These are phyloP conservation scores for Vinca minor DNA, from an alignment of 257 asterid species.

Conservation along the genomic window DNA sequence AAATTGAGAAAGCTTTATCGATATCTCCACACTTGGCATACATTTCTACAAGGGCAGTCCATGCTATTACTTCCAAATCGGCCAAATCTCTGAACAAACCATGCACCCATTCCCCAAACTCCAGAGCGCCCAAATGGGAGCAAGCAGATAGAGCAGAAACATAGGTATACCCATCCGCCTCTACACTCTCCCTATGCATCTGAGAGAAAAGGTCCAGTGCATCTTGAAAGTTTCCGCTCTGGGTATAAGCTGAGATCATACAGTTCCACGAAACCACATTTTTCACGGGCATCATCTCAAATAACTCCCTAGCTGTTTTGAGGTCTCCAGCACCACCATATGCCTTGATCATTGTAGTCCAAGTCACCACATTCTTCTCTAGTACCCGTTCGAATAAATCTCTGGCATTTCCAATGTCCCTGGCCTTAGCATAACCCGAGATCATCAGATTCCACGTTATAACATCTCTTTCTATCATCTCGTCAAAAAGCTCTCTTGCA, in stretches of 20 bases:
- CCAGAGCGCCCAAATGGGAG: conserved; percentile 32
- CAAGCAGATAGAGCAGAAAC: conserved; percentile 44
- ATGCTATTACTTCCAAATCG: conserved; percentile 29
- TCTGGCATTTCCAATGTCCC: conserved; percentile 26
- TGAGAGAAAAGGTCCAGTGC: conserved; percentile 29
- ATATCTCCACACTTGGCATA: conserved; percentile 49
- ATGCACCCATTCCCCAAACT: conserved; percentile 39
- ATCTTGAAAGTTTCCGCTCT: conserved; percentile 21
- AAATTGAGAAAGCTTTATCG: conserved; percentile 23
- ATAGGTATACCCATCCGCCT: conserved; percentile 33
- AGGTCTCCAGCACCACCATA: conserved; percentile 29
- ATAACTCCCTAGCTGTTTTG: conserved; percentile 21
- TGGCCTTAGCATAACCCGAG: conserved; percentile 27
- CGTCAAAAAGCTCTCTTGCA: conserved; percentile 31
- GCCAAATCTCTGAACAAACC: conserved; percentile 29
- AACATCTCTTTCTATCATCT: conserved; percentile 32
- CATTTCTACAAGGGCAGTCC: conserved; percentile 41
- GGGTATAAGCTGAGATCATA: conserved; percentile 36
- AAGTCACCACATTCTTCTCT: conserved; percentile 34
- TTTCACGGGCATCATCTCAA: conserved; percentile 32
- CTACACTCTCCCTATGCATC: conserved; percentile 27
- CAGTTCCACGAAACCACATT: conserved; percentile 55
- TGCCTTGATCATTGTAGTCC: conserved; percentile 39
- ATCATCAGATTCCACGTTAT: conserved; percentile 40
- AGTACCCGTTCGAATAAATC: conserved; percentile 29